Evolutionary conservation across 169 alveolate species (phyloP).

Genomic region (Cryptosporidium ryanae): DNA sequence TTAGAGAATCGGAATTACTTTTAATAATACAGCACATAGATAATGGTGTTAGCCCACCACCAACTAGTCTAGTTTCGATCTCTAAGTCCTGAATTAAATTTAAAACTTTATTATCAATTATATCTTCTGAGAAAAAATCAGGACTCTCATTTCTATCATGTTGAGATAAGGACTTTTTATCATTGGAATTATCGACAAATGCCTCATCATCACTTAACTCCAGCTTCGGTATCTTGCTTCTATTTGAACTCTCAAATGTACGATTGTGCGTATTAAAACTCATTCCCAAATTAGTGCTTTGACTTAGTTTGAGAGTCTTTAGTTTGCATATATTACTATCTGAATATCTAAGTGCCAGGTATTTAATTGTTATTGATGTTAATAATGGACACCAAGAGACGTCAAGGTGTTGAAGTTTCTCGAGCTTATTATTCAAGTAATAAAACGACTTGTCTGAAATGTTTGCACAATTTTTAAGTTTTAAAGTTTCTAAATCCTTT

Average conservation of each 20-base stretch:
- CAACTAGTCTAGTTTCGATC: conserved; percentile 15
- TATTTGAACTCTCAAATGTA: background rate
- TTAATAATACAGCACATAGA: conserved; percentile 64
- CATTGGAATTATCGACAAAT: background rate
- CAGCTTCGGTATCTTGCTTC: conserved; percentile 33
- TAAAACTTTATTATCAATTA: background rate
- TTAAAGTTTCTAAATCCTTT: conserved; percentile 4
- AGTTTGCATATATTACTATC: background rate
- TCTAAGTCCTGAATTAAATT: conserved; percentile 14
- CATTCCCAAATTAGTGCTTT: conserved; percentile 38
- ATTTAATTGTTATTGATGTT: conserved; percentile 39
- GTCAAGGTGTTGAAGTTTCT: conserved; percentile 37
- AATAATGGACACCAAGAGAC: conserved; percentile 69
- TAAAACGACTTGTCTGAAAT: conserved; percentile 46
- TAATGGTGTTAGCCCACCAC: conserved; percentile 66
- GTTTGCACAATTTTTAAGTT: conserved; percentile 50
- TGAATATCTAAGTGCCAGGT: conserved; percentile 58
- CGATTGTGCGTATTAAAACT: background rate
- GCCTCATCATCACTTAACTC: background rate
- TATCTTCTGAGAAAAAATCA: background rate
- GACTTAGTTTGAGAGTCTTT: conserved; percentile 49
- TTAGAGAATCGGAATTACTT: background rate
- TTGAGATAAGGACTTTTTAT: background rate
- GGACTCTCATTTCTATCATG: background rate
- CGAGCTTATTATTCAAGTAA: conserved; percentile 3